Evolutionary conservation across 495 filamentous ascomycete genomes (phyloP), one percentile per base, ranked within the genome.

Genomic region (Pseudoneurospora amorphoporcata): DNA sequence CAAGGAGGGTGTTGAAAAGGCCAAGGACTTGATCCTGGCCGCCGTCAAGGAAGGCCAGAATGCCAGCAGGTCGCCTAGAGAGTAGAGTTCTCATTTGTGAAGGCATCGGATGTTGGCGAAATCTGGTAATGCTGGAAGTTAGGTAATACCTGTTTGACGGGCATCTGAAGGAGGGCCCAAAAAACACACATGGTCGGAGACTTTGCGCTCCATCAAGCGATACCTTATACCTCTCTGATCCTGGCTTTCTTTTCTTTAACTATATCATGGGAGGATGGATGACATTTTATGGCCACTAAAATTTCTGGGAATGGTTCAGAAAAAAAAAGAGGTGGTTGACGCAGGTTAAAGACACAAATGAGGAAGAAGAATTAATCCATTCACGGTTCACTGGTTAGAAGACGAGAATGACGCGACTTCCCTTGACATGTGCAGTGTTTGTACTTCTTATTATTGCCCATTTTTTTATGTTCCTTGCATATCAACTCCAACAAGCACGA

Each of bases 1-100:
- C 72, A 87, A 87, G 76, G 92, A 93, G 69, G 92, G 92, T 29
- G 86, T 96, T 16, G 94, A 98, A 82, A 88, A 92, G 80, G 96
- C 95, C 43, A 94, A 89, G 83, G 90, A 96, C 65, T 85, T 94
- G 78, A 97, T 99, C 75, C 82, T 99, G 72, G 89, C 92, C 69
- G 90, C 92, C 65, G 92, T 99, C 29, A 83, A 81, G 45, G 86
- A 89, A 71, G 87, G 86, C 29, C 70, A 77, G 65, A 76, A 70
- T 41, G 71, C 39, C 39, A 41, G n/a, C 68, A 73, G 61, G 68
- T 61, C 68, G 38, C 68, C 61, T 16, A 73, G 68, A 17, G 74
- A 75, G 39, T 45, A 47, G 17, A 68, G 39, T 43, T 23, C 3
- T 69, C 0, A 2, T 39, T 69, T 17, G 32, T 68, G 9, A 35